These are phyloP conservation scores for Mycena sp. DNA, from an alignment of 1,284 basidiomycete genomes.

Conservation along the genomic window DNA sequence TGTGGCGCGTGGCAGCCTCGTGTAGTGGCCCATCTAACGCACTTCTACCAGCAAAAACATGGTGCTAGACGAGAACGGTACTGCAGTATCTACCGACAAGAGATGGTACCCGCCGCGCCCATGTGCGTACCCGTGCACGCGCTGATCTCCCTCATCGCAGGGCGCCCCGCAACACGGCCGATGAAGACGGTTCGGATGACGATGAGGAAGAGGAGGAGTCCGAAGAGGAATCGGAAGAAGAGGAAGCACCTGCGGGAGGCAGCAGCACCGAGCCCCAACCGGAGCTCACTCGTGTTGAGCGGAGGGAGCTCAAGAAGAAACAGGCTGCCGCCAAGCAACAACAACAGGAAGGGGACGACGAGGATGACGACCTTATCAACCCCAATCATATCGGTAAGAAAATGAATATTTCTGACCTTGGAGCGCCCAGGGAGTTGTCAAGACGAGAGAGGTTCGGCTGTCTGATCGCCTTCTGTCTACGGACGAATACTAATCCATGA, in stretches of 20 bases:
- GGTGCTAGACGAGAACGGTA: slow-evolving; percentile 66
- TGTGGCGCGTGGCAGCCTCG: background rate
- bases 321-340: slow-evolving; percentile 57
- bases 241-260: slow-evolving; percentile 50
- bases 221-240: slow-evolving; percentile 47
- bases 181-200: slow-evolving; percentile 39
- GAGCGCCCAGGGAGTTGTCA: slow-evolving; percentile 62
- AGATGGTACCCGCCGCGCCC: slow-evolving; percentile 46
- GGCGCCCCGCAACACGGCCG: slow-evolving; percentile 37
- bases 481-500: no score
- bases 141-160: slow-evolving; percentile 14
- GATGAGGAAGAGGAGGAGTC: slow-evolving; percentile 44
- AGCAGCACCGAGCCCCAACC: slow-evolving; percentile 43
- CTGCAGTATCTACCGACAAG: slow-evolving; percentile 62
- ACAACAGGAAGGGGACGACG: slow-evolving; percentile 49
- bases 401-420: slow-evolving; percentile 72
- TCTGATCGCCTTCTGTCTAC: background rate
- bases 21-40: slow-evolving; percentile 8
- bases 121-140: slow-evolving; percentile 2
- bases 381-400: slow-evolving; percentile 77
- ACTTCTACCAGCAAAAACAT: slow-evolving; percentile 60
- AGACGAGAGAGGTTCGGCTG: slow-evolving; percentile 72
- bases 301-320: slow-evolving; percentile 80
- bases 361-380: slow-evolving; percentile 67
- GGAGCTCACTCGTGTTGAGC: slow-evolving; percentile 71